Evolutionary conservation across 2,329 filamentous ascomycete genomes (phyloP), one percentile per base, ranked within the genome.

Genomic region (Huntiella bhutanensis): DNA sequence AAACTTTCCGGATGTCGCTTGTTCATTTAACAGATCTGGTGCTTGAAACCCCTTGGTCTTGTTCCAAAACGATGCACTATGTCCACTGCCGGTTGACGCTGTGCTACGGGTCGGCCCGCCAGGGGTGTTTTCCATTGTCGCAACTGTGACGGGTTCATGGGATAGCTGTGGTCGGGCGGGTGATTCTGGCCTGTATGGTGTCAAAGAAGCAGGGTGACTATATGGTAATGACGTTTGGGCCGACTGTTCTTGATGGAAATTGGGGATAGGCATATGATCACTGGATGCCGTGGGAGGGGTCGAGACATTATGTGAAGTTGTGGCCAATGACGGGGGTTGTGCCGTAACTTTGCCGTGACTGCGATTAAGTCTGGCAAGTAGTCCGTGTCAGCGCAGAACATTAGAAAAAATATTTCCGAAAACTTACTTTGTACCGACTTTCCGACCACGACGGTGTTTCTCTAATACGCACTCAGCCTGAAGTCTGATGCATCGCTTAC

Each of bases 401-500:
- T 7, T 28, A 28, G 7, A 28, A 28, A 28, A 28, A 28, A 28
- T 28, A 19, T 17, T 1, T 11, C 37, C 8, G 15, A 4, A 12
- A 22, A 43, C 51, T 45, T 50, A 62, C 60, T 54, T 59, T 32
- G 60, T 58, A 1, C 59, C 60, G 1, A 56, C 57, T 47, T 63
- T 64, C 10, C 62, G 56, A 7, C 62, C 62, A 16, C 62, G 59
- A 5, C 58, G 59, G 52, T 65, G 62, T 42, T 61, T 54, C 46
- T 59, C 57, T 47, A 60, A 63, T 4, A 61, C 52, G 47, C 61
- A 65, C 4, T 58, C 55, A 4, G 64, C 49, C 2, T 58, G 58
- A 46, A 64, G 62, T 17, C 60, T 55, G 10, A 50, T 51, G 49
- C 62, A 64, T 5, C 62, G 58, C 37, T 60, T 57, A 46, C 62